Conservation (phyloP, 768 basidiomycete genomes). For the Leucosporidium yakuticum region DNA sequence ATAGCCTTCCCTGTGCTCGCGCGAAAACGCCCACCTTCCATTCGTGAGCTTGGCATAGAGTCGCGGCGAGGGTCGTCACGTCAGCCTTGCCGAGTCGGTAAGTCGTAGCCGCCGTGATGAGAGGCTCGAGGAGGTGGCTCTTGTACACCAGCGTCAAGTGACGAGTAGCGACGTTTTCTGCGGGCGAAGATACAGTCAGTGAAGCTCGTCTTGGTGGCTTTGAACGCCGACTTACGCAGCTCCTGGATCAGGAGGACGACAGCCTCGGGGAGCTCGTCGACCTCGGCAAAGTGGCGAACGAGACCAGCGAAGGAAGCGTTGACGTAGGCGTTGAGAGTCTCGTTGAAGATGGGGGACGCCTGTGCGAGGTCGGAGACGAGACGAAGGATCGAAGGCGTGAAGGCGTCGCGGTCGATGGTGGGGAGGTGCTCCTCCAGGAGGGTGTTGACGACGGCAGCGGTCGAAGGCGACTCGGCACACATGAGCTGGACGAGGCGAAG, state of each 20-base stretch:
- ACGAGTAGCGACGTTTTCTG: background rate
- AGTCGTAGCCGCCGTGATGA: constrained; percentile 20
- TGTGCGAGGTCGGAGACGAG: constrained; percentile 4
- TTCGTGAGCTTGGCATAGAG: constrained; percentile 9
- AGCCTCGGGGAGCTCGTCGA: constrained; percentile 13
- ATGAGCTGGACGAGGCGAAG: constrained; percentile 11
- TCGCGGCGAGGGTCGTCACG: constrained; percentile 7
- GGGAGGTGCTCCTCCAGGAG: constrained; percentile 4
- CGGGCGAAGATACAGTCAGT: background rate
- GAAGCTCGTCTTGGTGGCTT: background rate
- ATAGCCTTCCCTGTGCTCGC: background rate
- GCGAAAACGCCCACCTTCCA: constrained; percentile 17
- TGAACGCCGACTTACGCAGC: constrained; percentile 2
- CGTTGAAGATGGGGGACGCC: background rate
- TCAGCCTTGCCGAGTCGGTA: constrained; percentile 14
- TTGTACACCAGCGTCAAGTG: constrained; percentile 2
- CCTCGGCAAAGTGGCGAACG: constrained; percentile 13
- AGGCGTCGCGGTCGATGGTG: constrained; percentile 7
- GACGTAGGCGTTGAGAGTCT: constrained; percentile 4
- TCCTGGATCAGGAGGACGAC: background rate
- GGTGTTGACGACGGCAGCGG: background rate
- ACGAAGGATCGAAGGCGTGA: constrained; percentile 9
- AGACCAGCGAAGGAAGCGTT: constrained; percentile 11
- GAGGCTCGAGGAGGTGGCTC: constrained; percentile 19
- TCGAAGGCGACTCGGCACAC: background rate